Conservation (phyloP, 352 stramenopile genomes). For the Globisporangium canariense region DNA sequence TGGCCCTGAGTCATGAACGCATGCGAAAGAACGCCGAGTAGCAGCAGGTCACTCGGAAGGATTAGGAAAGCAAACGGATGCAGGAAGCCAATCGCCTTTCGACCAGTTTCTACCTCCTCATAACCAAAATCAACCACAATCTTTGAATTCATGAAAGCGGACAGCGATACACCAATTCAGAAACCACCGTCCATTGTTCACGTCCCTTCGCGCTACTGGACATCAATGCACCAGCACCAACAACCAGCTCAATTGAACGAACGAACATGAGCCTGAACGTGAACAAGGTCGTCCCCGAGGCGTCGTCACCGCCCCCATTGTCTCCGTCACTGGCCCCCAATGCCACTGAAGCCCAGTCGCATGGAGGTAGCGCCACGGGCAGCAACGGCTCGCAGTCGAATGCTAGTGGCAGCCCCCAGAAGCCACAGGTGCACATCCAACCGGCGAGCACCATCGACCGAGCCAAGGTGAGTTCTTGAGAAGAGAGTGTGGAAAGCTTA, state of each 20-base stretch:
- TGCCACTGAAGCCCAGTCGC: not conserved
- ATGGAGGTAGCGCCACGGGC: not conserved
- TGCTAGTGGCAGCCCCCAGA: not conserved
- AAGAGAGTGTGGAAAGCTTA: too few species aligned
- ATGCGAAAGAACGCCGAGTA: not conserved
- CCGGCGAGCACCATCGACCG: constrained; percentile 19
- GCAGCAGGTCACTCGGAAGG: not conserved
- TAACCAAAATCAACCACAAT: not conserved
- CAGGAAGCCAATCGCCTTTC: not conserved
- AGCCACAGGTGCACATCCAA: not conserved
- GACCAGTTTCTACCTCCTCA: not conserved
- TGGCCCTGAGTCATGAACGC: not conserved
- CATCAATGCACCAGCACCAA: not conserved
- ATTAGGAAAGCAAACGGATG: not conserved
- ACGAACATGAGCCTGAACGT: constrained; percentile 13
- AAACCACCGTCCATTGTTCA: not conserved
- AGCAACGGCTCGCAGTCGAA: not conserved
- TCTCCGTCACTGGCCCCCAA: not conserved
- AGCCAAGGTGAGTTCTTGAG: constrained; percentile 15
- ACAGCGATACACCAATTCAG: not conserved
- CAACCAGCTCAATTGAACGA: not conserved
- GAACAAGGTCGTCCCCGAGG: constrained; percentile 19
- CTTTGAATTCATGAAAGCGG: not conserved
- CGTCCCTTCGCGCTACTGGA: not conserved
- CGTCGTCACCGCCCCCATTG: not conserved